Conservation (phyloP, 23 red algal species). For the Gracilaria gracilis region DNA sequence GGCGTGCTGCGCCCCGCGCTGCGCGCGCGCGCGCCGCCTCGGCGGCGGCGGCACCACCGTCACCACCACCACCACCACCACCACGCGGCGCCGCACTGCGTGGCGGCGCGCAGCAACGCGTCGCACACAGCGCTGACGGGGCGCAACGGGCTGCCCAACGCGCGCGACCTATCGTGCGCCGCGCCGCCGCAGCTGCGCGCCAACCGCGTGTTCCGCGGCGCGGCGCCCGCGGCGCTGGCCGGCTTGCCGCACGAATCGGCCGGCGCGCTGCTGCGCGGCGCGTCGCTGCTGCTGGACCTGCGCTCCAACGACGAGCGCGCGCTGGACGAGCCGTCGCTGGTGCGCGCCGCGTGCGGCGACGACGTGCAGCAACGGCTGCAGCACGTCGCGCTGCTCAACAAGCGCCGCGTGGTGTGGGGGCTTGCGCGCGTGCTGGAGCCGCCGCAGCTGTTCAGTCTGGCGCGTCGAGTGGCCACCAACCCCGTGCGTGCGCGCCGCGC, state of each 20-base stretch:
- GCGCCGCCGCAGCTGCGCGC: slow-evolving; percentile 20
- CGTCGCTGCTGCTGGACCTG: slow-evolving; percentile 52
- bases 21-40: too few relatives aligned
- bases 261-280: slow-evolving; percentile 36
- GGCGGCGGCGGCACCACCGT: too few relatives aligned
- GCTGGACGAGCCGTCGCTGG: background rate
- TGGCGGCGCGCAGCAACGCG: background rate
- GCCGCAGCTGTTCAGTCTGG: background rate
- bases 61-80: too few relatives aligned
- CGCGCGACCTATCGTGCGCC: slow-evolving; percentile 61
- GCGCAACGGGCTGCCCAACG: slow-evolving; percentile 66
- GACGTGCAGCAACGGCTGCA: background rate
- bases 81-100: too few relatives aligned
- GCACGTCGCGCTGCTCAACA: slow-evolving; percentile 49
- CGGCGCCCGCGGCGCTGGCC: slow-evolving; percentile 56
- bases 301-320: slow-evolving; percentile 68
- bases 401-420: slow-evolving; percentile 52
- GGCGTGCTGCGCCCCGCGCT: too few relatives aligned
- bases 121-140: slow-evolving; percentile 9
- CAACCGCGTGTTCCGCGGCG: slow-evolving; percentile 44
- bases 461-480: background rate
- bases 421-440: slow-evolving; percentile 26
- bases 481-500: slow-evolving; percentile 25
- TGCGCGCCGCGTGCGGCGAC: slow-evolving; percentile 38
- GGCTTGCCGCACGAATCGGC: background rate